phyloP scores from a whole-genome alignment of 208 protist genomes.

The Leishmania martiniquensis region DNA sequence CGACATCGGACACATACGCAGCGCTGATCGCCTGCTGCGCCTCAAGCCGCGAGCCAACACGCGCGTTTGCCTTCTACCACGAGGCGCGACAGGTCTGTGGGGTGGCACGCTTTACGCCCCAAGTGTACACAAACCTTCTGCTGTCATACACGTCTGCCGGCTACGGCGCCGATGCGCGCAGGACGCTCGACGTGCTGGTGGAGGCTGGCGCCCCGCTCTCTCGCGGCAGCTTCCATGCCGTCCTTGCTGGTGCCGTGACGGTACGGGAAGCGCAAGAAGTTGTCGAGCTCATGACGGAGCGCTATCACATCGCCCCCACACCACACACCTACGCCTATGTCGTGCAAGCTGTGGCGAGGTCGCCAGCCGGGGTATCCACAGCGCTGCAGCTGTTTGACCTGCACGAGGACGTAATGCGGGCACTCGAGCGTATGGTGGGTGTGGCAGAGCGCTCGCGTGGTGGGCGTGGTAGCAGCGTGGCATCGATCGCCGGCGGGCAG shows the following conservation, averaged over 20 bases:
- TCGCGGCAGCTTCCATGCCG: slow-evolving; percentile 77
- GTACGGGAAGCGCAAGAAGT: slow-evolving; percentile 77
- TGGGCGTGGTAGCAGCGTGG: background rate
- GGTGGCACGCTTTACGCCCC: slow-evolving; percentile 43
- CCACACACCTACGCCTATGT: slow-evolving; percentile 84
- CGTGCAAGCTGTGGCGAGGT: slow-evolving; percentile 32
- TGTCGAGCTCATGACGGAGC: slow-evolving; percentile 62
- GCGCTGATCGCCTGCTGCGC: slow-evolving; percentile 82
- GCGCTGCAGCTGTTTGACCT: slow-evolving; percentile 78
- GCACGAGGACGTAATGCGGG: slow-evolving; percentile 58
- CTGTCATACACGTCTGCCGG: slow-evolving; percentile 63
- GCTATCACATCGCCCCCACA: slow-evolving; percentile 66
- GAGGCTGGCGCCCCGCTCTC: slow-evolving; percentile 81
- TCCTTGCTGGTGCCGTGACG: slow-evolving; percentile 56
- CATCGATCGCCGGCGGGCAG: background rate
- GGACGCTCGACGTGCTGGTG: slow-evolving; percentile 76
- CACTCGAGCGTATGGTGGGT: slow-evolving; percentile 30
- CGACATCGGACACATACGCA: slow-evolving; percentile 68
- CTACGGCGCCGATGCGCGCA: slow-evolving; percentile 68
- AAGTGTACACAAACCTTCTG: slow-evolving; percentile 82
- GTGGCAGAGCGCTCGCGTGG: background rate
- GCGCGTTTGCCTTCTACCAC: slow-evolving; percentile 87
- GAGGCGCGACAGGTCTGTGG: slow-evolving; percentile 68
- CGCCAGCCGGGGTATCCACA: slow-evolving; percentile 43
- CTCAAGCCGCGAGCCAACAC: slow-evolving; percentile 65